Conservation (phyloP, 495 filamentous ascomycete species). For the Podospora australis region DNA sequence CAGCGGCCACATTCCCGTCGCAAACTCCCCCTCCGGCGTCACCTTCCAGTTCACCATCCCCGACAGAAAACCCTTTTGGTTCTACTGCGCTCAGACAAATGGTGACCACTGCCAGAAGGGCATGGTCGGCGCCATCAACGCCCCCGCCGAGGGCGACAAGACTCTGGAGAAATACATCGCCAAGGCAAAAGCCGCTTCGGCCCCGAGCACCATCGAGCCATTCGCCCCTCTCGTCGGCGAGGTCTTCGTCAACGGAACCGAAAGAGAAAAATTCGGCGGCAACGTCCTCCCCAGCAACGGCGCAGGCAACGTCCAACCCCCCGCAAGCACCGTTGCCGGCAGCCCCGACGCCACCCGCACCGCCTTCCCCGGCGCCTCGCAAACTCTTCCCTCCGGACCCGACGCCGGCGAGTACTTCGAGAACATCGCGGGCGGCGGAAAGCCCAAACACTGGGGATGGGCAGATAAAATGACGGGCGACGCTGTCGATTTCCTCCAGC, state of each 20-base stretch:
- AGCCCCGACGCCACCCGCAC: conserved; percentile 2
- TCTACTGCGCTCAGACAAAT: conserved; percentile 49
- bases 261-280: conserved; percentile 22
- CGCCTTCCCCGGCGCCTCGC: conserved; percentile 18
- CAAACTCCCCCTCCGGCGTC: conserved; percentile 24
- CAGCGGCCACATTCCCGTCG: conserved; percentile 40
- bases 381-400: conserved; percentile 16
- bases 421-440: conserved; percentile 32
- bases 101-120: conserved; percentile 39
- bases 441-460: conserved; percentile 33
- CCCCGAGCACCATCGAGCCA: conserved; percentile 33
- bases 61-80: conserved; percentile 50
- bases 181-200: conserved; percentile 26
- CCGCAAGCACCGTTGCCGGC: conserved; percentile 11
- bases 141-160: conserved; percentile 14
- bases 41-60: conserved; percentile 39
- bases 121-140: conserved; percentile 40
- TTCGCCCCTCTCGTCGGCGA: conserved; percentile 29
- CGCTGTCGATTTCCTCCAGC: conserved; percentile 20
- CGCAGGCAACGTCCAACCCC: conserved; percentile 1
- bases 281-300: conserved; percentile 13
- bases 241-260: conserved; percentile 30
- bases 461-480: conserved; percentile 20
- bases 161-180: conserved; percentile 34
- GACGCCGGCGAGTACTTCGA: conserved; percentile 19